phyloP scores from a whole-genome alignment of 1,284 basidiomycete species.

The Ceraceosorus guamensis region DNA sequence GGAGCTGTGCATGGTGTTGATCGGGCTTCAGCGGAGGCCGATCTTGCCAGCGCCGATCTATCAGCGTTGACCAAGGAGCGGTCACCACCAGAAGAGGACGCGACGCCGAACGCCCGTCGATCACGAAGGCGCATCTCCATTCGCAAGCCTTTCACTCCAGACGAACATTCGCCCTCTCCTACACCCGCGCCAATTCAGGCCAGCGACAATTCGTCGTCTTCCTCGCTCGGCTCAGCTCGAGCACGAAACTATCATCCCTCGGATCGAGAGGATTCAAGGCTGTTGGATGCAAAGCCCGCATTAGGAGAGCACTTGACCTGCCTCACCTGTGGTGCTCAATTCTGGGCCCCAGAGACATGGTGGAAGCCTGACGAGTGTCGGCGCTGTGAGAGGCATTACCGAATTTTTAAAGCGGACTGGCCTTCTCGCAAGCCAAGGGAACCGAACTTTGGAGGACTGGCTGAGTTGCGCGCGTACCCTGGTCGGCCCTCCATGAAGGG shows the following conservation, averaged over 20 bases:
- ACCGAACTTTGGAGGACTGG: not conserved
- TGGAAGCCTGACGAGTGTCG: conserved; percentile 46
- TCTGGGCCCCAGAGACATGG: conserved; percentile 45
- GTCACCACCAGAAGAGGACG: no score
- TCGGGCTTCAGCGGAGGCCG: no score
- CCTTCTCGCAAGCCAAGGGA: conserved; percentile 21
- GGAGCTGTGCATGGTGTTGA: not conserved
- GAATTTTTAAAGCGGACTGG: conserved; percentile 46
- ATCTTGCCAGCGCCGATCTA: not conserved
- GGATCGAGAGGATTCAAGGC: conserved; percentile 3
- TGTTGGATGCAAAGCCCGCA: conserved; percentile 1
- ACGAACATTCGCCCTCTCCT: not conserved
- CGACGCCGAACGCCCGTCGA: no score
- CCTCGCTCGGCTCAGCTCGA: not conserved
- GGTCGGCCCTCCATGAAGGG: conserved; percentile 3
- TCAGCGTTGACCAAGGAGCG: no score
- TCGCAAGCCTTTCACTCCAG: not conserved
- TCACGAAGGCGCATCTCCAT: not conserved
- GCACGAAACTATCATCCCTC: conserved; percentile 1
- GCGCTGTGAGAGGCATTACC: conserved; percentile 45
- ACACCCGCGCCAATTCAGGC: conserved; percentile 3
- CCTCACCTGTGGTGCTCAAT: conserved; percentile 37
- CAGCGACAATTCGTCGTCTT: not conserved
- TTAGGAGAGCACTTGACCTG: conserved; percentile 33
- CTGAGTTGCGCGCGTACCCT: conserved; percentile 1